phyloP scores from a whole-genome alignment of 73 alveolate genomes.

The Paramecium octaurelia region DNA sequence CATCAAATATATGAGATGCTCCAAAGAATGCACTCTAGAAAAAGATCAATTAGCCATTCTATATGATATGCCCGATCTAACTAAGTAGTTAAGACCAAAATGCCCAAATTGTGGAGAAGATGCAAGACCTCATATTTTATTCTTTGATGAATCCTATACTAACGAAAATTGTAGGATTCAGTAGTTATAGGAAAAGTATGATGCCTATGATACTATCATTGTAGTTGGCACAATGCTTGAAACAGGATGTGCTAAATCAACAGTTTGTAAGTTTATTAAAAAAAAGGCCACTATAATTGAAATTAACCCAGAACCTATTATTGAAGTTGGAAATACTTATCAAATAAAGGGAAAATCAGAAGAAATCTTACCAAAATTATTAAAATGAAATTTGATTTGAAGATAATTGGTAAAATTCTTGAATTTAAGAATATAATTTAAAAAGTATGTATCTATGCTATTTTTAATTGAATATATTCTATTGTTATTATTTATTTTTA shows the following conservation, averaged over 20 bases:
- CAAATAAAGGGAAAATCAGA: slow-evolving; percentile 65
- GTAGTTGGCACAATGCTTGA: slow-evolving; percentile 78
- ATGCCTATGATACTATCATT: slow-evolving; percentile 58
- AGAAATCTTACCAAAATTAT: slow-evolving; percentile 63
- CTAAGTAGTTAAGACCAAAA: slow-evolving; percentile 59
- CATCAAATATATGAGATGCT: slow-evolving; percentile 72
- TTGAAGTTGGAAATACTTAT: slow-evolving; percentile 59
- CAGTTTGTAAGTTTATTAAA: slow-evolving; percentile 41
- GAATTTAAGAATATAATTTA: no score
- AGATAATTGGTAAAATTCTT: no score
- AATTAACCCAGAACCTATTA: slow-evolving; percentile 65
- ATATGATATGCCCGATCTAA: slow-evolving; percentile 62
- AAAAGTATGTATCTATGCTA: no score
- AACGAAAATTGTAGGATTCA: slow-evolving; percentile 55
- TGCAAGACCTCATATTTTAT: slow-evolving; percentile 76
- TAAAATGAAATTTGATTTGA: slow-evolving; percentile 40
- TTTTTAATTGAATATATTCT: not conserved
- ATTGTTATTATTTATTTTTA: no score
- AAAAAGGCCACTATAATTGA: slow-evolving; percentile 69
- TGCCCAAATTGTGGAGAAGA: slow-evolving; percentile 65
- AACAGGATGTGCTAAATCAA: slow-evolving; percentile 68
- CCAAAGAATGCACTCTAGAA: slow-evolving; percentile 55
- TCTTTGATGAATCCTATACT: slow-evolving; percentile 74
- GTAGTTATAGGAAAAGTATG: not conserved
- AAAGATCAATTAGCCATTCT: not conserved